phyloP scores from a whole-genome alignment of 148 eudicot genomes.

The Drosera capensis region DNA sequence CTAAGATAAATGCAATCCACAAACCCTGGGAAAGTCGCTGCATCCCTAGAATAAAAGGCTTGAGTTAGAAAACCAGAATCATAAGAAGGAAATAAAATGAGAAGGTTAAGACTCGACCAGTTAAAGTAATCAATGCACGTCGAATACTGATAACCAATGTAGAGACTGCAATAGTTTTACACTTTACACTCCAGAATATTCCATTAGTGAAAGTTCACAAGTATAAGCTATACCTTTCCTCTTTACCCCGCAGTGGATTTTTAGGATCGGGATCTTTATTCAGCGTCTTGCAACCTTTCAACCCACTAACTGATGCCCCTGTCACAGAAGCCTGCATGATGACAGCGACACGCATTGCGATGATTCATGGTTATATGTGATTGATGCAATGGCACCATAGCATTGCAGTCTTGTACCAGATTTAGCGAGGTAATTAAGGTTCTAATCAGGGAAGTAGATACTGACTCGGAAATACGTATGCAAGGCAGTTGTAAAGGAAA shows the following conservation, averaged over 20 bases:
- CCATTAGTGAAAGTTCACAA: background rate
- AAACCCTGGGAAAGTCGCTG: constrained; percentile 85
- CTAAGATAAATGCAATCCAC: constrained; percentile 84
- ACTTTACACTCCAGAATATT: background rate
- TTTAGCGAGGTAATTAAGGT: background rate
- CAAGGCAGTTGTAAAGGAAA: constrained; percentile 82
- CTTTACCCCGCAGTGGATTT: constrained; percentile 63
- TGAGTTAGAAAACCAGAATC: constrained; percentile 7
- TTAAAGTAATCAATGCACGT: background rate
- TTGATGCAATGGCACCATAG: too few species aligned
- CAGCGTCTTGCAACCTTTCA: constrained; percentile 85
- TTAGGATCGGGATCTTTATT: constrained; percentile 89
- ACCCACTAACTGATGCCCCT: constrained; percentile 62
- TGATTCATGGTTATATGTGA: too few species aligned
- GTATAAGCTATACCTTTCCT: constrained; percentile 55
- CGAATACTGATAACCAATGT: background rate
- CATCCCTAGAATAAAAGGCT: constrained; percentile 43
- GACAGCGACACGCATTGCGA: too few species aligned
- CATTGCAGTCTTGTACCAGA: background rate
- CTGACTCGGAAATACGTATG: constrained; percentile 89
- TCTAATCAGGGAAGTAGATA: constrained; percentile 4
- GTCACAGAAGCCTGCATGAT: constrained; percentile 60
- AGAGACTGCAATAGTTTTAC: background rate
- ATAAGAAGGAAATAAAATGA: background rate
- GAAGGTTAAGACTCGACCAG: background rate